Percentiles rank a stretch among this genome's conserved stretches.
phyloP scores from a whole-genome alignment of 163 green algal species.

The Smithsoniella earleae region DNA sequence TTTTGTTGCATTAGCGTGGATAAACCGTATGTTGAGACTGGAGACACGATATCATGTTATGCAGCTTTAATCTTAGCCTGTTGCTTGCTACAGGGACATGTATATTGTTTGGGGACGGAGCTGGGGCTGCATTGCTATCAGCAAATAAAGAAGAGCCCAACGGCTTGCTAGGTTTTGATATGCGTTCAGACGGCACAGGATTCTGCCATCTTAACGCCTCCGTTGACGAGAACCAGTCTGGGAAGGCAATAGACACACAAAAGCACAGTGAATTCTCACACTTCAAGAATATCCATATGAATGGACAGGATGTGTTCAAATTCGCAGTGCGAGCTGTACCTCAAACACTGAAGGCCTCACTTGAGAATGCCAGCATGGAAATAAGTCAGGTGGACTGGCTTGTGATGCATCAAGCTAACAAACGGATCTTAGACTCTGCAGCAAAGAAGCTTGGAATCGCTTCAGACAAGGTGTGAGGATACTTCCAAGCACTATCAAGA shows the following conservation, averaged over 20 bases:
- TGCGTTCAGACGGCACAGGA: slow-evolving; percentile 72
- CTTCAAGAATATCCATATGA: slow-evolving; percentile 85
- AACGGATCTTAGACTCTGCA: slow-evolving; percentile 87
- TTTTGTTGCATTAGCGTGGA: no score
- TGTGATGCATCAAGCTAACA: slow-evolving; percentile 93
- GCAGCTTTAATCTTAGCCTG: no score
- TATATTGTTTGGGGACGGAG: slow-evolving; percentile 96
- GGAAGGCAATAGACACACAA: slow-evolving; percentile 30
- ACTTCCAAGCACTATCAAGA: no score
- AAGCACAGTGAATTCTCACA: slow-evolving; percentile 19
- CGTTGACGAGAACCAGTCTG: background rate
- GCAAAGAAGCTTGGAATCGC: slow-evolving; percentile 67
- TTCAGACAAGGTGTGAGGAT: slow-evolving; percentile 32
- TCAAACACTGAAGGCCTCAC: slow-evolving; percentile 60
- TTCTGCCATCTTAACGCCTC: slow-evolving; percentile 9
- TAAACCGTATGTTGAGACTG: no score
- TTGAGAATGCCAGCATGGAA: slow-evolving; percentile 62
- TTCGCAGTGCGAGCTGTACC: slow-evolving; percentile 91
- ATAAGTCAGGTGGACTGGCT: slow-evolving; percentile 86
- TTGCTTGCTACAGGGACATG: slow-evolving; percentile 76
- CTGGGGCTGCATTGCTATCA: slow-evolving; percentile 76
- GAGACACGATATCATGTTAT: no score
- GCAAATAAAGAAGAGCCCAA: slow-evolving; percentile 44
- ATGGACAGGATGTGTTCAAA: slow-evolving; percentile 94
- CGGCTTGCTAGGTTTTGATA: slow-evolving; percentile 71